A percentile compares a stretch with the other conserved stretches of the same genome.
Conservation (phyloP, 2,329 filamentous ascomycete species). For the Monosporascus sp. region DNA sequence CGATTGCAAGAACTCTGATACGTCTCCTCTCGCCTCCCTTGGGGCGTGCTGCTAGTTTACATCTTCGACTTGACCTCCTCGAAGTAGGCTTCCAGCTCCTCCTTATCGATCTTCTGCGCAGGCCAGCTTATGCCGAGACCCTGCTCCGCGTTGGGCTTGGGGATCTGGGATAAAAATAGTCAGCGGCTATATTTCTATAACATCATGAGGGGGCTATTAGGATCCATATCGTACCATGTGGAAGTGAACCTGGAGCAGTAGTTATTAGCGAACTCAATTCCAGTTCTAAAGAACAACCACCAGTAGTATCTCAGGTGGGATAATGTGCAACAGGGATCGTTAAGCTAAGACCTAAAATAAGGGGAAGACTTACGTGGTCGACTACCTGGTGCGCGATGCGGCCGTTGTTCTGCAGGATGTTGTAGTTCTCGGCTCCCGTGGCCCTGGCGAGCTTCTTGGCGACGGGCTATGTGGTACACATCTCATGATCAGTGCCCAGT, state of each 20-base stretch:
- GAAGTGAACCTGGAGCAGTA: constrained; percentile 67
- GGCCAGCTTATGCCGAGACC: constrained; percentile 82
- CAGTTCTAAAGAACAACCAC: too few relatives aligned
- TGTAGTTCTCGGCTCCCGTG: constrained; percentile 75
- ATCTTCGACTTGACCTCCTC: constrained; percentile 90
- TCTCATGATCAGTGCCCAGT: not conserved
- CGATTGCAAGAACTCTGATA: too few relatives aligned
- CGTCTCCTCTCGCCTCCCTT: not conserved
- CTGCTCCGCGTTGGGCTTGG: constrained; percentile 80
- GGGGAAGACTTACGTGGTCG: constrained; percentile 65
- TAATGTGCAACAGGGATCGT: not conserved
- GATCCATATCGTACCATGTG: constrained; percentile 63
- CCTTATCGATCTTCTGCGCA: constrained; percentile 69
- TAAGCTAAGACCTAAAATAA: not conserved
- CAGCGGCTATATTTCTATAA: not conserved
- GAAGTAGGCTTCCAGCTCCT: constrained; percentile 69
- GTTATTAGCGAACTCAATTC: constrained; percentile 2
- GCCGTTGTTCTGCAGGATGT: constrained; percentile 95
- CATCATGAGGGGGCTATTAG: too few relatives aligned
- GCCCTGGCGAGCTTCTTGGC: constrained; percentile 82
- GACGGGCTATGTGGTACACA: constrained; percentile 49
- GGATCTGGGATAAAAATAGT: constrained; percentile 58
- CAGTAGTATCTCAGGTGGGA: constrained; percentile 1
- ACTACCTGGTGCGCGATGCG: constrained; percentile 86
- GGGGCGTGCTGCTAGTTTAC: constrained; percentile 37